Base-by-base conservation (phyloP, 163 green algal genomes). In the Chlamydomonas reinhardtii region DNA sequence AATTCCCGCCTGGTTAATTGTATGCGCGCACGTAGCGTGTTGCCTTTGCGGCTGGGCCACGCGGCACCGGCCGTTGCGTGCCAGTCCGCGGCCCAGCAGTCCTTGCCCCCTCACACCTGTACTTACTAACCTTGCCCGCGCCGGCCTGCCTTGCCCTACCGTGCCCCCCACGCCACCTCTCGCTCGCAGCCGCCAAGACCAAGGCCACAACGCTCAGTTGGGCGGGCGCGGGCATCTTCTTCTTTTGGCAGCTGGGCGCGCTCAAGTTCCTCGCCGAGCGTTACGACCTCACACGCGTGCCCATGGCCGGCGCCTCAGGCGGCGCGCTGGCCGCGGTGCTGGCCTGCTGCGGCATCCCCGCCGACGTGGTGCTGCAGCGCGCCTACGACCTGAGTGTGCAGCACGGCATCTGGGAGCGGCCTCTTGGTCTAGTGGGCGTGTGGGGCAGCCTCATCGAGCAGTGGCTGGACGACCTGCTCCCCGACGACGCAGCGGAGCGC, bases 391-490 rank as follows among this genome's bases (percentile, higher is more conserved):
- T 95, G 54, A 91, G 80, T 25, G 39, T 90, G 52, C 66, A 94
- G 83, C 70, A 94, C 69, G 77, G 86, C 61, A 89, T 96, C 20
- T 94, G 90, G 90, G 90, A 95, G 39, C 76, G 87, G 31, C 91
- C 91, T 12, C 68, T 94, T 32, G 91, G 88, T 0, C 59, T 94
- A 24, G 64, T 92, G 65, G 92, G 93, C 34, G 52, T 88, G 0
- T 94, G 91, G 93, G 91, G 92, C 14, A 31, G 52, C 4, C 59
- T 94, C 22, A 90, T 93, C 31, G 91, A 93, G 88, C 64, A 90
- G 56, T 95, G 93, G 93, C 81, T 95, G 68, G 85, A 95, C 76
- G 89, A 94, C 27, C 84, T 95, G 83, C 88, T 95, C 62, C 93
- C 93, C 2, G 86, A 52, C 27, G 89, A 96, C 81, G 93, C 93